Base-by-base conservation (phyloP, 2,329 filamentous ascomycete species). In the Claviceps maximensis region DNA sequence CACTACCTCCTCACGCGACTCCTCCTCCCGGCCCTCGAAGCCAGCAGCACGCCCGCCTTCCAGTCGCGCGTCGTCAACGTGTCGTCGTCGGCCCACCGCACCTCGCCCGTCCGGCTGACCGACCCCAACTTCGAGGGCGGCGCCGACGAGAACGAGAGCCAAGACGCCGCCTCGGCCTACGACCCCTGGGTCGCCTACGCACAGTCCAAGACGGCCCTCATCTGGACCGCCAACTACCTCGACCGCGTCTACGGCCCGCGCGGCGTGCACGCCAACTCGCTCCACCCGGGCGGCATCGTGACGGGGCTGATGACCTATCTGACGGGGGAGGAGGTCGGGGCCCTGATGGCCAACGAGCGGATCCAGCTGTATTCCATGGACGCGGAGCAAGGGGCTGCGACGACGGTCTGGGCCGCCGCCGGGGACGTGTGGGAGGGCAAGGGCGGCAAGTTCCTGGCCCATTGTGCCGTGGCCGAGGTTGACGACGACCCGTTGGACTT, bases 1-100 rank as follows among this genome's bases (percentile, higher is more conserved):
- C 74, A 79, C 57, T 80, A 80, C 63, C 68, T 79, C 0, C 67
- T 80, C 17, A 73, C 76, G 58, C 65, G 75, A 12, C 51, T 58
- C 7, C 47, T 58, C 21, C 51, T 55, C 13, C 53, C 50, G 1
- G 47, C 55, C n/a, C 31, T 58, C 12, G 50, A 42, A 40, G 10
- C 49, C 13, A 74, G 67, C 8, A 58, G 70, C 7, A 73, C 6
- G 2, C 31, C 31, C 31, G 5, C 82, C 55, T 65, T 93, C 3
- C 60, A 79, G 53, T 73, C 76, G 47, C 83, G 54, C 27, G 38
- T 54, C n/a, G 33, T 51, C 29, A 27, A 36, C 21, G 46, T 57
- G 7, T 51, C 55, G 12, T 53, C 53, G 25, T 33, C 55, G 9
- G 53, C 38, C 2, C 52, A 57, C 36, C 46, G 40, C 7, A 19